phyloP scores from a whole-genome alignment of 2,329 filamentous ascomycete genomes.

The Chrysosporium keratinophilum region DNA sequence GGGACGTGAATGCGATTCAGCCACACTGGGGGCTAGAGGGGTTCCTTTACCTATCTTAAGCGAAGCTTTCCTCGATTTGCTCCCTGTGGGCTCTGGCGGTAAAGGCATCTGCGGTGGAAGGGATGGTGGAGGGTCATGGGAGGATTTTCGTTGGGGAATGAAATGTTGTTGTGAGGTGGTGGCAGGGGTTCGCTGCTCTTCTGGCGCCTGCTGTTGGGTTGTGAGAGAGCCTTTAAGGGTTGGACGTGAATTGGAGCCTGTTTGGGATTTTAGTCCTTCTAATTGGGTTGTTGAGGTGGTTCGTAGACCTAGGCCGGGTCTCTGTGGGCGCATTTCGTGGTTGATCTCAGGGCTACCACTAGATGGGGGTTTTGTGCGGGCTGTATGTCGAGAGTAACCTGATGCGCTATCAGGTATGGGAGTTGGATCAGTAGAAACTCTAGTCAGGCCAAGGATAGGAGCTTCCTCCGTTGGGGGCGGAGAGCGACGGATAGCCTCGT shows the following conservation, averaged over 20 bases:
- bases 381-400: constrained; percentile 33
- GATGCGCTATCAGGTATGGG: constrained; percentile 32
- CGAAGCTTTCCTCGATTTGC: constrained; percentile 28
- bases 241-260: not conserved
- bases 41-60: constrained; percentile 29
- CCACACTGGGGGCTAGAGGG: constrained; percentile 50
- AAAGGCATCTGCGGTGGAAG: constrained; percentile 36
- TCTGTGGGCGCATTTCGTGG: not conserved
- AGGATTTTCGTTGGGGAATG: constrained; percentile 45
- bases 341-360: constrained; percentile 6
- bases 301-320: constrained; percentile 2
- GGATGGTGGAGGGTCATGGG: constrained; percentile 38
- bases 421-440: constrained; percentile 30
- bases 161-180: constrained; percentile 24
- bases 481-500: constrained; percentile 38
- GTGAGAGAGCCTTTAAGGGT: not conserved
- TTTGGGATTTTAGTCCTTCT: constrained; percentile 12
- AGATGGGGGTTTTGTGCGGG: constrained; percentile 18
- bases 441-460: constrained; percentile 26
- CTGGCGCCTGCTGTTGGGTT: constrained; percentile 35
- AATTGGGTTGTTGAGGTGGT: constrained; percentile 6
- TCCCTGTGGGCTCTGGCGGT: constrained; percentile 20
- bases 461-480: constrained; percentile 28
- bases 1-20: constrained; percentile 55
- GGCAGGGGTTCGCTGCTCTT: constrained; percentile 27